Base-by-base conservation (phyloP, 257 asterid genomes). In the Dorcoceras hygrometricum region DNA sequence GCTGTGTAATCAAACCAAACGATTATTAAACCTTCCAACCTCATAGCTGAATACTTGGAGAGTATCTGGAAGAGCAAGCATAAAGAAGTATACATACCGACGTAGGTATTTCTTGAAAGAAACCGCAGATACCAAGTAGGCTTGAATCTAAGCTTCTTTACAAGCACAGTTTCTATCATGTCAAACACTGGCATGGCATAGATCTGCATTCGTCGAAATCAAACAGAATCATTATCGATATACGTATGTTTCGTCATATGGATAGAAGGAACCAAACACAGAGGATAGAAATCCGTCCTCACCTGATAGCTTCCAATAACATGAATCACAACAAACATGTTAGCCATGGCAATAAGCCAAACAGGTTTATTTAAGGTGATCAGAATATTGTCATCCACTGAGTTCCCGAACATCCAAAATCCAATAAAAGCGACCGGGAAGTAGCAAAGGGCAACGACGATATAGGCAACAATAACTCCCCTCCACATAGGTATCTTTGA, bases 281-380 rank as follows among this genome's bases (percentile, higher is more conserved):
- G 20, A 24, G 28, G 58, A 34, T 28, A 14, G 1, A 53, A 9
- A 63, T 18, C 2, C 0, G 24, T 7, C 12, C 22, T 75, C 34
- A 87, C 97, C 95, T 92, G 98, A 77, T 93, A 92, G 80, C 98
- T 92, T 48, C 98, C 98, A 22, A 92, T 92, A 57, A 92, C 98
- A 56, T 92, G 98, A 62, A 92, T 10, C 8, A 90, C 96, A 6
- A 90, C 98, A 50, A 92, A 92, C 83, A 92, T 11, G 83, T 92
- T 89, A 56, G 97, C 98, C 95, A 85, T 83, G 61, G 90, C 97
- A 59, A 92, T 93, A 56, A 90, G 96, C 97, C 98, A 90, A 0
- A 59, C 26, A 6, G 98, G 98, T 28, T 77, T 86, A 23, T 85
- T 8, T 12, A 93, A 57, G 0, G 95, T 27, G 22, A 80, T 4